phyloP scores from a whole-genome alignment of 192 early-diverging fungal species.

The Dissophora ornata region DNA sequence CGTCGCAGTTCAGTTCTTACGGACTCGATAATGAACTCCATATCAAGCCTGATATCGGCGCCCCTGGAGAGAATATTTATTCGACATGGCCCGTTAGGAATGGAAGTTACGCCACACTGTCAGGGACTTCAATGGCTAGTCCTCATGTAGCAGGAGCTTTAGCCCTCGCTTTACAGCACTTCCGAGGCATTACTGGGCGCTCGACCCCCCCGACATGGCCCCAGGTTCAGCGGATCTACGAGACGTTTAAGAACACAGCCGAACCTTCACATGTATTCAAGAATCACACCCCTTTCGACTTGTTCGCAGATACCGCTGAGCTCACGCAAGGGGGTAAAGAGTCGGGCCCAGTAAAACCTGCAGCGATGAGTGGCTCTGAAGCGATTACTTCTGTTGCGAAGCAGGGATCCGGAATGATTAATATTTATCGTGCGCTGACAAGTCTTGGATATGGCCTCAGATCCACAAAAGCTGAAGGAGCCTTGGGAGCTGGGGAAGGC shows the following conservation, averaged over 20 bases:
- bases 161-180: constrained; percentile 23
- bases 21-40: constrained; percentile 61
- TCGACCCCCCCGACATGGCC: background rate
- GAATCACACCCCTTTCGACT: constrained; percentile 4
- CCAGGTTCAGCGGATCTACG: constrained; percentile 15
- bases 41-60: constrained; percentile 42
- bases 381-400: constrained; percentile 14
- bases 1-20: constrained; percentile 76
- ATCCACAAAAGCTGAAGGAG: no score
- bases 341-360: no score
- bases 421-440: constrained; percentile 21
- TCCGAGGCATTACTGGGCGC: background rate
- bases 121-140: constrained; percentile 43
- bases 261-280: constrained; percentile 14
- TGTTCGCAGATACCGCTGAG: background rate
- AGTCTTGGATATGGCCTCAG: constrained; percentile 11
- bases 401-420: constrained; percentile 22
- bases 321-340: no score
- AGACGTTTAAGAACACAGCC: constrained; percentile 22
- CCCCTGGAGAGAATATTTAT: constrained; percentile 39
- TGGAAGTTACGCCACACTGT: constrained; percentile 27
- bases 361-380: no score
- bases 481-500: no score
- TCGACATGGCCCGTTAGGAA: constrained; percentile 32
- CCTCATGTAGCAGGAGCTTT: constrained; percentile 40